phyloP scores from a whole-genome alignment of 306 rosid species.

The Cucurbita maxima region DNA sequence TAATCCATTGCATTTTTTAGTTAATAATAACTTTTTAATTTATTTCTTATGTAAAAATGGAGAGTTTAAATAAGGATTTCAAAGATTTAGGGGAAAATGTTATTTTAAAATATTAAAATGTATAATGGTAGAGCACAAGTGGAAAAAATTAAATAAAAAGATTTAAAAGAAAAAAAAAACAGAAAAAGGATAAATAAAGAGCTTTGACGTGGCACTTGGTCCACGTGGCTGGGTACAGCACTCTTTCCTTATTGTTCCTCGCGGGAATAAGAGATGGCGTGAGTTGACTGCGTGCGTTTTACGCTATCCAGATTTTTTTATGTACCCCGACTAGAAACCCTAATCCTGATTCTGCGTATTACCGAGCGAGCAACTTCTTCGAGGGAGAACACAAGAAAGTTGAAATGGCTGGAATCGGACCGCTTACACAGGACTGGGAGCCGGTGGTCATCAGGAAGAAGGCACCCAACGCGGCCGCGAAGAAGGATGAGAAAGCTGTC shows the following conservation, averaged over 20 bases:
- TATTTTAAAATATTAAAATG: too few species aligned
- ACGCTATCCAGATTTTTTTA: neutral
- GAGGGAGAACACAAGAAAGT: neutral
- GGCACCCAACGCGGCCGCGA: slow-evolving; percentile 80
- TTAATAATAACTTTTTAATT: too few species aligned
- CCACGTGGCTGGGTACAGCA: too few species aligned
- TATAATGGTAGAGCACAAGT: too few species aligned
- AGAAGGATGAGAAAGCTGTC: slow-evolving; percentile 87
- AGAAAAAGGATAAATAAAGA: too few species aligned
- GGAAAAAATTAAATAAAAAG: too few species aligned
- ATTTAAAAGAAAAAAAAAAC: too few species aligned
- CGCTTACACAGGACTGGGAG: slow-evolving; percentile 75
- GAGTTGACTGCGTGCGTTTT: neutral
- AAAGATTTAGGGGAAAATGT: too few species aligned
- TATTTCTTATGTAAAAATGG: too few species aligned
- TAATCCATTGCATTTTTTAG: too few species aligned
- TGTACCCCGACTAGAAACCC: neutral
- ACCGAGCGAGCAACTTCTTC: neutral
- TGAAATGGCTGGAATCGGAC: slow-evolving; percentile 61
- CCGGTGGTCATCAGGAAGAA: slow-evolving; percentile 82
- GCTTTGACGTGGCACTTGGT: too few species aligned
- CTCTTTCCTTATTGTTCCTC: neutral
- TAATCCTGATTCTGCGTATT: neutral
- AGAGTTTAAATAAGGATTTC: too few species aligned
- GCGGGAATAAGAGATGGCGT: neutral